Base-by-base conservation (phyloP, 257 asterid genomes). In the Scutellaria barbata region DNA sequence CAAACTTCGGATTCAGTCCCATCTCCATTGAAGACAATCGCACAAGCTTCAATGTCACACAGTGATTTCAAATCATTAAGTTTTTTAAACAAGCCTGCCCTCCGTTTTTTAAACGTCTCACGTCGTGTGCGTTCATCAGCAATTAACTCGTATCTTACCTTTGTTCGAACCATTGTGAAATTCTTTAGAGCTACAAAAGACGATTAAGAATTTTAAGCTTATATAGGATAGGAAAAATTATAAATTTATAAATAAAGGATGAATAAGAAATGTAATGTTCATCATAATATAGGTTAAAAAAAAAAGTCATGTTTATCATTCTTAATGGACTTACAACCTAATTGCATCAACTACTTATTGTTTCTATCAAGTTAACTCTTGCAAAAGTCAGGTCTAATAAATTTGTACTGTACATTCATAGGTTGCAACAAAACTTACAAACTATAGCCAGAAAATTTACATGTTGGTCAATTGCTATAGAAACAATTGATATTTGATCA, bases 151-250 rank as follows among this genome's bases (percentile, higher is more conserved):
- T 81, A 84, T 62, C 56, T 86, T 67, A 82, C 65, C 83, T 81
- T 86, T 60, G 83, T 80, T 22, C 89, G 87, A 76, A 81, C 84
- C 87, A 81, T 86, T 80, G 74, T 79, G 57, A 59, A 57, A 45
- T 59, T 65, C 65, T 69, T 67, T 72, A 67, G 47, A 70, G 71
- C 78, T 77, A 72, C 65, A 80, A 71, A 71, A 78, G 64, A 71
- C 59, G 59, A 70, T 51, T 61, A 76, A 74, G 35, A 62, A 35
- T 66, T 65, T 63, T 66, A 78, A 59, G 72, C 61, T 64, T 68
- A 54, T 74, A 39, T 25, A 17, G 40, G 11, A 5, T 33, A 7
- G 16, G 33, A 17, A 54, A 30, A 9, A 6, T 22, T 35, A 62
- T 6, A 58, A 39, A 70, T 12, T 22, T 35, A 62, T 6, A 58